Evolutionary conservation across 352 stramenopile species (phyloP), one percentile per base, ranked within the genome.

Genomic region (Plasmopara viticola): DNA sequence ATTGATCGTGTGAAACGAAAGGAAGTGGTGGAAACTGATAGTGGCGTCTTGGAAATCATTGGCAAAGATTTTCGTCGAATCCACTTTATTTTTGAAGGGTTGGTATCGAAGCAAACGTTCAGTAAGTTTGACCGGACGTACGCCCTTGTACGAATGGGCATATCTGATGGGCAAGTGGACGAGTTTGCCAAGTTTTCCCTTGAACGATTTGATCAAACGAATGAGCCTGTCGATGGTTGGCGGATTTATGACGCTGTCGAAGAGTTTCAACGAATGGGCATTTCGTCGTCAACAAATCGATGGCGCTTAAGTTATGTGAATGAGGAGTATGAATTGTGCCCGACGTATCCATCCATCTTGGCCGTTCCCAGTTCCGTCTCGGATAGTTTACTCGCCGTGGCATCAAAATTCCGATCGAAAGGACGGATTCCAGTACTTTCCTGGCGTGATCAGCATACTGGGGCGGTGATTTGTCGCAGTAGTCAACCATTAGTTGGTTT

Each of bases 341-440:
- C 64, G 14, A 95, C 82, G 4, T 95, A 95, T 50, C 86, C 86
- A 12, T 72, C 78, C 2, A 53, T 87, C n/a, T 63, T 93, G 18
- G 82, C 67, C 0, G 81, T 94, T 20, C 86, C 86, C 0, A 56
- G 67, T 6, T 78, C 61, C 7, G 70, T 86, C 0, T 83, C 74
- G 0, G 75, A 95, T 52, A 66, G 74, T 2, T 74, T 87, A 29
- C 60, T 94, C 9, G 18, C 50, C 0, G 68, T 77, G 9, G 81
- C 79, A 6, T 80, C 86, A n/a, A 87, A 85, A 44, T 96, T 92
- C 58, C 85, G 85, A 2, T 93, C 84, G 3, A 92, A 93, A 60
- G 58, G 66, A 3, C 82, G 86, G 0, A 89, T 96, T 40, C 85
- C 85, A 0, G 84, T 84, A 34, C 67, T 95, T 2, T 90, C 79